Percentiles rank a stretch among this genome's conserved stretches.
Evolutionary conservation across 2,329 filamentous ascomycete species (phyloP).

Genomic region (Botryosphaeria agaves): DNA sequence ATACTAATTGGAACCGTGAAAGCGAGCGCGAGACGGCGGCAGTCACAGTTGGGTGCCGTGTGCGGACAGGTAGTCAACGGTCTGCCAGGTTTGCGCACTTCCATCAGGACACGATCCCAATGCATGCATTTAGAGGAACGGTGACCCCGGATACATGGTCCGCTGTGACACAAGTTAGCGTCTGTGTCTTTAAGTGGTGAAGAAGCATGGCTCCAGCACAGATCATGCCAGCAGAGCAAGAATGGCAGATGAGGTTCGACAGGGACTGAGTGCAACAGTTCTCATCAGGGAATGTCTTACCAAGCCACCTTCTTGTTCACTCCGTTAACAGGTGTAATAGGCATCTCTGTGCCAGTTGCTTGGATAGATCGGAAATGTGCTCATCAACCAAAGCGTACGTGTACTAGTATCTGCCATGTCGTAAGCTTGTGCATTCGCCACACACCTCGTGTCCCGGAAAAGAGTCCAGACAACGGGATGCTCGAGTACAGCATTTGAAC

Average conservation of each 20-base stretch:
- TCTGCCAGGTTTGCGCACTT: conserved; percentile 54
- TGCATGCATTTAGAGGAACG: conserved; percentile 61
- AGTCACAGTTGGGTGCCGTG: conserved; percentile 43
- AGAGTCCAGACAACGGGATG: background rate
- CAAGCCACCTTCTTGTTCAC: conserved; percentile 62
- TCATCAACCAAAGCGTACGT: conserved; percentile 1
- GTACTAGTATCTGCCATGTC: background rate
- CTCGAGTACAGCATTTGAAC: background rate
- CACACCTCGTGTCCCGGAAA: background rate
- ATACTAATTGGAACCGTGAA: conserved; percentile 22
- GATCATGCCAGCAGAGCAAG: conserved; percentile 1
- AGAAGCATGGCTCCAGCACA: conserved; percentile 4
- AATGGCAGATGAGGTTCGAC: conserved; percentile 1
- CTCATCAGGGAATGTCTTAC: conserved; percentile 26
- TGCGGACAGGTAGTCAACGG: conserved; percentile 55
- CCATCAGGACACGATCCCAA: conserved; percentile 49
- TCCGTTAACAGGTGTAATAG: conserved; percentile 43
- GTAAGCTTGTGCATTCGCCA: background rate
- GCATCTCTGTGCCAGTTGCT: conserved; percentile 31
- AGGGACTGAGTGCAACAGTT: conserved; percentile 2
- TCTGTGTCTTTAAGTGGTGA: conserved; percentile 1
- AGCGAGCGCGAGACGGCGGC: conserved; percentile 39
- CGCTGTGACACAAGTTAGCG: conserved; percentile 25
- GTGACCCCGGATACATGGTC: conserved; percentile 59
- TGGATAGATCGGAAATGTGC: conserved; percentile 3